phyloP scores from a whole-genome alignment of 192 early-diverging fungal species.

The Coemansia sp. region DNA sequence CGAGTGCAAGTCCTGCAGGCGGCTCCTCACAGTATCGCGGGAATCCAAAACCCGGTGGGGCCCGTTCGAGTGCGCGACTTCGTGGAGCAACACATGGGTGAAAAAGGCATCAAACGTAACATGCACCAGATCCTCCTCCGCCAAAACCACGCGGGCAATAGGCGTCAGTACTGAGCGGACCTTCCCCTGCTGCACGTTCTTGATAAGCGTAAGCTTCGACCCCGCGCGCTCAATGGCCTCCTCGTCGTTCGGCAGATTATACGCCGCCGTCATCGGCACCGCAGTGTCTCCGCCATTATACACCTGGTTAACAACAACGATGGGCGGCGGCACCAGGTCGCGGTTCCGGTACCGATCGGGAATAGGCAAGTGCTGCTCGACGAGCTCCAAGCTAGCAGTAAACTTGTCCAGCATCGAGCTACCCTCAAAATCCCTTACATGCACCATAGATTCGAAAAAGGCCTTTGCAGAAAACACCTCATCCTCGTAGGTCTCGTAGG shows the following conservation, averaged over 20 bases:
- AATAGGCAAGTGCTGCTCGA: slow-evolving; percentile 68
- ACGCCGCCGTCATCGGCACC: slow-evolving; percentile 76
- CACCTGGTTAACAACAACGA: slow-evolving; percentile 75
- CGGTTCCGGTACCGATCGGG: slow-evolving; percentile 66
- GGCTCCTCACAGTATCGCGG: slow-evolving; percentile 65
- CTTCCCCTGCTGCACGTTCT: slow-evolving; percentile 76
- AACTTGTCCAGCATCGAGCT: slow-evolving; percentile 65
- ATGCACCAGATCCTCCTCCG: slow-evolving; percentile 56
- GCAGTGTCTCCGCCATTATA: slow-evolving; percentile 71
- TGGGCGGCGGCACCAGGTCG: slow-evolving; percentile 65
- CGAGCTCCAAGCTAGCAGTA: slow-evolving; percentile 62
- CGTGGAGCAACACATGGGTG: slow-evolving; percentile 71
- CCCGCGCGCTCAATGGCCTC: slow-evolving; percentile 67
- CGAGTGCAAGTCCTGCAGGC: slow-evolving; percentile 68
- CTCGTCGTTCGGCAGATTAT: slow-evolving; percentile 79
- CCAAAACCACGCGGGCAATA: slow-evolving; percentile 62
- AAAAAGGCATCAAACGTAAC: slow-evolving; percentile 72
- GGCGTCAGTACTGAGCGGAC: slow-evolving; percentile 64
- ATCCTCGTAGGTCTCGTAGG: slow-evolving; percentile 78
- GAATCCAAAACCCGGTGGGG: slow-evolving; percentile 59
- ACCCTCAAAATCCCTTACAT: slow-evolving; percentile 65
- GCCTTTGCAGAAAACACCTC: slow-evolving; percentile 65
- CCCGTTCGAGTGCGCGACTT: slow-evolving; percentile 72
- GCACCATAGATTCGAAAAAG: slow-evolving; percentile 69
- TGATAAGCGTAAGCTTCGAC: slow-evolving; percentile 72